Evolutionary conservation across 2,329 filamentous ascomycete genomes (phyloP), one percentile per base, ranked within the genome.

Genomic region (Chrysoporthe deuterocubensis): DNA sequence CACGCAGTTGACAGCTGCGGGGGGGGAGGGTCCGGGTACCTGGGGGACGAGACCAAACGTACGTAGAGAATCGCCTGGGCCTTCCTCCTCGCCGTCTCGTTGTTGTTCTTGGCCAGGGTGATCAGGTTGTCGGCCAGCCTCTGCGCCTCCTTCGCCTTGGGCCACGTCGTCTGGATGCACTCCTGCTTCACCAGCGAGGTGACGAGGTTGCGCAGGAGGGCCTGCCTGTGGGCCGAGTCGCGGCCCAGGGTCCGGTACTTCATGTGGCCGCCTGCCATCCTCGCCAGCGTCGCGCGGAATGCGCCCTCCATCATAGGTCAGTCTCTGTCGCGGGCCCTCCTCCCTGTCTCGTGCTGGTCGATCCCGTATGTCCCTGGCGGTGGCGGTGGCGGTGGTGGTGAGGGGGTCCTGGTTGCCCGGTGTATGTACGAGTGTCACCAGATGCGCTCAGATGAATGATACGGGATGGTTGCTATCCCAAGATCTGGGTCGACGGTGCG

Each of bases 81-180:
- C 73, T 87, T 88, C 76, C 89, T 85, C 78, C 88, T 86, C 69
- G 90, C 91, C 26, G 93, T 92, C 75, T 94, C 90, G 52, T 95
- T 97, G 79, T 97, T 93, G 82, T 90, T 92, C 87, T 98, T 99
- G 26, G 92, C 95, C 74, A 97, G 80, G 4, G 94, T 97, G 75
- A 99, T 94, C 73, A 98, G 84, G 84, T 97, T 96, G 78, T 99
- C 96, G 8, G 94, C 96, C 73, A 98, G 80, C 56, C 92, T 87
- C 82, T 99, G 96, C 26, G 96, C 92, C 83, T 99, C 96, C 82
- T 98, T 99, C 60, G 96, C 96, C 82, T 98, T 98, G 78, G 91
- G 90, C 86, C 92, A 97, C 81, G 96, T 97, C 62, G 96, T 99
- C 71, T 91, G 90, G 82, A 99, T 97, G 71, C 93, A 90, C 83